Conservation (phyloP, 192 early-diverging fungal genomes). For the Spinellus fusiger region DNA sequence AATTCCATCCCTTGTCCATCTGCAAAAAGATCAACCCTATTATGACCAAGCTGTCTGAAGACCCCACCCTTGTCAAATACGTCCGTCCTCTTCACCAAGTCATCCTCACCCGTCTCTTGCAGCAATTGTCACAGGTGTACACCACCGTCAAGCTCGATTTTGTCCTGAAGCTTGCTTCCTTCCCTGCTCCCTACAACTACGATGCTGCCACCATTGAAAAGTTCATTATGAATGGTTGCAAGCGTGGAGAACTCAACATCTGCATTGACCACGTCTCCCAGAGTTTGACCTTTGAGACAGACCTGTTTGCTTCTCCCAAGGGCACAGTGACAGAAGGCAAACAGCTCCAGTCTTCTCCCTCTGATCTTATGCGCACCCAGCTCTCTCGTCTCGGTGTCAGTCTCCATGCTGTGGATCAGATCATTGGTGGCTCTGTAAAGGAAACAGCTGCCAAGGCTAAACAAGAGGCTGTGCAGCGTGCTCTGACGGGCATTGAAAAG, state of each 20-base stretch:
- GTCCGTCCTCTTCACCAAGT: conserved; percentile 92
- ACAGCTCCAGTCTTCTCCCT: conserved; percentile 76
- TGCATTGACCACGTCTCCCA: conserved; percentile 90
- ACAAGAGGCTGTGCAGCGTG: conserved; percentile 60
- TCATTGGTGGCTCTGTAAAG: conserved; percentile 74
- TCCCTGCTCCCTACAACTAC: conserved; percentile 82
- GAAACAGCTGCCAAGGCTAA: conserved; percentile 62
- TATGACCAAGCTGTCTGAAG: conserved; percentile 64
- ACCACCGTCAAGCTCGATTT: conserved; percentile 93
- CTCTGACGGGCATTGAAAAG: conserved; percentile 67
- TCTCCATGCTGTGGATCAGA: conserved; percentile 76
- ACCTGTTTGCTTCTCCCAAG: conserved; percentile 75
- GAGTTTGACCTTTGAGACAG: conserved; percentile 88
- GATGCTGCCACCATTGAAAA: conserved; percentile 88
- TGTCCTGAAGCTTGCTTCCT: conserved; percentile 81
- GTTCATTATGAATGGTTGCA: conserved; percentile 97
- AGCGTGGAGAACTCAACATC: conserved; percentile 92
- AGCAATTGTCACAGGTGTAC: conserved; percentile 98
- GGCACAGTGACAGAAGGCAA: conserved; percentile 75
- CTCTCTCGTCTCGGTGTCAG: conserved; percentile 80
- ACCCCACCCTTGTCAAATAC: conserved; percentile 81
- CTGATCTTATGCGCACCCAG: conserved; percentile 91
- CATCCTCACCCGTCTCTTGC: conserved; percentile 93
- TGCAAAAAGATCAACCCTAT: conserved; percentile 94
- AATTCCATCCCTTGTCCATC: conserved; percentile 98